Conservation (phyloP, 129 eudicot genomes). For the Scalesia atractyloides region DNA sequence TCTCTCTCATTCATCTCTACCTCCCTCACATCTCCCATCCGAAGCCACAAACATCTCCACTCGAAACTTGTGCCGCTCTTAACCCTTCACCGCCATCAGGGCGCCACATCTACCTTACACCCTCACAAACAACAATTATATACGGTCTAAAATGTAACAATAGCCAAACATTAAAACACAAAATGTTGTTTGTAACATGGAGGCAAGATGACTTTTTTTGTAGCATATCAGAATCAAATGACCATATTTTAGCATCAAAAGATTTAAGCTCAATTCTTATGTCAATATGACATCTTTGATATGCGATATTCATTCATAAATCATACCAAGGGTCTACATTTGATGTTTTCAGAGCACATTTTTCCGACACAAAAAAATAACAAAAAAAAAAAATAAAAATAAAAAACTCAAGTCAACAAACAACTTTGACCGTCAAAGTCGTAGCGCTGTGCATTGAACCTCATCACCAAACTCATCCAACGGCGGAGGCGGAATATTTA, state of each 20-base stretch:
- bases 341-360: neutral
- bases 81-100: too few species aligned
- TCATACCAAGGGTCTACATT: slow-evolving; percentile 28
- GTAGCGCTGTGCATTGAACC: slow-evolving; percentile 56
- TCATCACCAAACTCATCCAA: slow-evolving; percentile 52
- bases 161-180: too few species aligned
- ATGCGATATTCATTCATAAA: slow-evolving; percentile 28
- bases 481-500: slow-evolving; percentile 72
- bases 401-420: neutral
- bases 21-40: too few species aligned
- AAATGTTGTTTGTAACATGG: too few species aligned
- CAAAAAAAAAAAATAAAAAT: too few species aligned
- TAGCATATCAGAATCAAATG: slow-evolving; percentile 2
- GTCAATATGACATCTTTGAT: slow-evolving; percentile 9
- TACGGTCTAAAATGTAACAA: too few species aligned
- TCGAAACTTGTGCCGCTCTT: too few species aligned
- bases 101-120: too few species aligned
- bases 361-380: slow-evolving; percentile 17
- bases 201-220: neutral
- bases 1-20: too few species aligned
- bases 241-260: neutral
- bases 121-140: too few species aligned
- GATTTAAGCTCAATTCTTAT: neutral
- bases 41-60: too few species aligned
- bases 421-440: slow-evolving; percentile 47